Evolutionary conservation across 2,329 filamentous ascomycete species (phyloP).

Genomic region (Acrodontium crateriforme): DNA sequence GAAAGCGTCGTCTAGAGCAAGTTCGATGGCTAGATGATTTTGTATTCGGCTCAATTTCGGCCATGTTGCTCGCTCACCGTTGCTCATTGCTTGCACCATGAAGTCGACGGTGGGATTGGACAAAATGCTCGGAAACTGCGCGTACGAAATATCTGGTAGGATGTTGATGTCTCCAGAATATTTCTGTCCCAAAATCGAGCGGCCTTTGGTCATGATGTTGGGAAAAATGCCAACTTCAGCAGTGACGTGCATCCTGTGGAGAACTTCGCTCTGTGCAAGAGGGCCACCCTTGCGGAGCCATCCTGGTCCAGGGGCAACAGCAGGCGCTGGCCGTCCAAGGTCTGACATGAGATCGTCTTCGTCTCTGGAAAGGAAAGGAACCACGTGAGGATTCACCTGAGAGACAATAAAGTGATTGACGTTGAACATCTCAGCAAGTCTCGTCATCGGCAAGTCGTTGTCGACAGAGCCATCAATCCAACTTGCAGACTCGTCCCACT

Average conservation of each 20-base stretch:
- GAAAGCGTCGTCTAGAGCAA: slow-evolving; percentile 66
- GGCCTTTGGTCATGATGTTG: slow-evolving; percentile 56
- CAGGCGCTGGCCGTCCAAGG: too few species aligned
- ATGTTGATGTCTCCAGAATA: slow-evolving; percentile 96
- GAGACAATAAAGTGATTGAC: slow-evolving; percentile 98
- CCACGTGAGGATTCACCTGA: slow-evolving; percentile 85
- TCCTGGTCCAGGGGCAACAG: slow-evolving; percentile 23
- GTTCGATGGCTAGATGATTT: slow-evolving; percentile 77
- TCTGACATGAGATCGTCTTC: slow-evolving; percentile 46
- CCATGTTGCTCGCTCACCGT: slow-evolving; percentile 82
- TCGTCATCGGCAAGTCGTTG: slow-evolving; percentile 82
- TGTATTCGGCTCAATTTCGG: slow-evolving; percentile 73
- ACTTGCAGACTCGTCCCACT: slow-evolving; percentile 73
- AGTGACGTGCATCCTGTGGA: slow-evolving; percentile 69
- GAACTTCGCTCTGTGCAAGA: slow-evolving; percentile 62
- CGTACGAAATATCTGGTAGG: slow-evolving; percentile 60
- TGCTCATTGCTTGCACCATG: slow-evolving; percentile 63
- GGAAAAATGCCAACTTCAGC: slow-evolving; percentile 64
- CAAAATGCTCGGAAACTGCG: slow-evolving; percentile 62
- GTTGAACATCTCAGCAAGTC: slow-evolving; percentile 89
- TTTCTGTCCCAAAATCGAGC: slow-evolving; percentile 70
- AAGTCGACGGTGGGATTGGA: slow-evolving; percentile 77
- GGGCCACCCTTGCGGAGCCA: slow-evolving; percentile 57
- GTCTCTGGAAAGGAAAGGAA: slow-evolving; percentile 69
- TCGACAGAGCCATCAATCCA: slow-evolving; percentile 95